Percentiles rank a stretch among this genome's conserved stretches.
These are phyloP conservation scores for Daldinia grandis DNA, from an alignment of 495 filamentous ascomycete species.

Conservation along the genomic window DNA sequence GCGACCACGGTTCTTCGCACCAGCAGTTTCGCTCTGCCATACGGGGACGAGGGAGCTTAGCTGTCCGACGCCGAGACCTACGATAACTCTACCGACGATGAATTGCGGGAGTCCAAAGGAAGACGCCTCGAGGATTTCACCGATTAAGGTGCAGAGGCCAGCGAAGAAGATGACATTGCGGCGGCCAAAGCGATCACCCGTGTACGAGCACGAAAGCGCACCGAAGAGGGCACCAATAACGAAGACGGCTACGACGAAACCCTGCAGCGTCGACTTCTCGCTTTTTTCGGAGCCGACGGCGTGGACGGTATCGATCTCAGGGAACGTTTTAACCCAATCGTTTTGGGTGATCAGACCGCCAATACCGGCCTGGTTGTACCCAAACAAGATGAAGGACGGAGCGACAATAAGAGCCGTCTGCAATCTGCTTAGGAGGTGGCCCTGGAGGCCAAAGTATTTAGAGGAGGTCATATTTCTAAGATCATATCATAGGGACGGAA, in stretches of 20 bases:
- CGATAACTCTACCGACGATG: conserved; percentile 59
- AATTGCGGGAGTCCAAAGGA: conserved; percentile 54
- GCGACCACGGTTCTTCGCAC: conserved; percentile 53
- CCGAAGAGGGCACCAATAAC: conserved; percentile 59
- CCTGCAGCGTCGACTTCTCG: conserved; percentile 51
- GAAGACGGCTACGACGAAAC: conserved; percentile 47
- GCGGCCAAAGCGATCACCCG: conserved; percentile 60
- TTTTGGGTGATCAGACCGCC: conserved; percentile 54
- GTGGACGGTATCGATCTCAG: conserved; percentile 61
- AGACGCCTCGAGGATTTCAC: conserved; percentile 45
- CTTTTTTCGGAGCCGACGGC: conserved; percentile 49
- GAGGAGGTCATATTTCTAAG: conserved; percentile 20
- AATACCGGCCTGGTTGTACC: conserved; percentile 61
- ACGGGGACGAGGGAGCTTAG: conserved; percentile 61
- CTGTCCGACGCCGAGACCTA: conserved; percentile 60
- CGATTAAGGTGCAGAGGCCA: conserved; percentile 38
- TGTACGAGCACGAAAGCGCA: conserved; percentile 57
- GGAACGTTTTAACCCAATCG: conserved; percentile 57
- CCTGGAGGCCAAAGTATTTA: conserved; percentile 38
- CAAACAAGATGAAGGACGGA: conserved; percentile 61
- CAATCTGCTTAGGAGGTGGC: conserved; percentile 34
- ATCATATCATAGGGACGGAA: conserved; percentile 19
- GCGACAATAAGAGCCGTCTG: conserved; percentile 46
- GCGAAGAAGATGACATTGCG: conserved; percentile 58
- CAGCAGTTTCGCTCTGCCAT: conserved; percentile 61